A percentile compares a stretch with the other conserved stretches of the same genome.
phyloP scores from a whole-genome alignment of 2,329 filamentous ascomycete genomes.

The Huntiella abstrusa region DNA sequence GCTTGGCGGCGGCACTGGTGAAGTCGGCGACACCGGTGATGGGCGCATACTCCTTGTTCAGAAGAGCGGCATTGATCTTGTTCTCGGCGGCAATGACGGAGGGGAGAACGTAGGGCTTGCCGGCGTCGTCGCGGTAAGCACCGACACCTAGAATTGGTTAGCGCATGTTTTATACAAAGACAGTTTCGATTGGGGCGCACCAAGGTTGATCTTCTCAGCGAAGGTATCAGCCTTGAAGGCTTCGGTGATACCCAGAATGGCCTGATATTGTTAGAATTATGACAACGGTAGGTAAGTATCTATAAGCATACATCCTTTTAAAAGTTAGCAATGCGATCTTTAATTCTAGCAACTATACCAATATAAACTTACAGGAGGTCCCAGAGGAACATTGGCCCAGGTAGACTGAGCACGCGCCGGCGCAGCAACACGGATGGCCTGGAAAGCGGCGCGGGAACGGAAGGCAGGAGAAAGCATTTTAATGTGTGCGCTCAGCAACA shows the following conservation, averaged over 20 bases:
- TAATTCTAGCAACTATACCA: not conserved
- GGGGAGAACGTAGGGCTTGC: slow-evolving; percentile 93
- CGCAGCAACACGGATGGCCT: slow-evolving; percentile 22
- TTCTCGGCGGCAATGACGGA: slow-evolving; percentile 80
- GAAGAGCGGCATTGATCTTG: slow-evolving; percentile 54
- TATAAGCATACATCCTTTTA: slow-evolving; percentile 9
- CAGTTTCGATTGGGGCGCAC: slow-evolving; percentile 25
- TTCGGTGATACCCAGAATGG: slow-evolving; percentile 87
- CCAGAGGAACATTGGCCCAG: slow-evolving; percentile 82
- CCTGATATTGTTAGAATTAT: slow-evolving; percentile 26
- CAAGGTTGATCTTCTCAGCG: slow-evolving; percentile 93
- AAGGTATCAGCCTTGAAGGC: slow-evolving; percentile 96
- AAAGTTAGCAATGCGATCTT: slow-evolving; percentile 4
- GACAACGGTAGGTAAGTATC: not conserved
- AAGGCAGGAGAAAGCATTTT: slow-evolving; percentile 28
- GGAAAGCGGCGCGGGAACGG: slow-evolving; percentile 24
- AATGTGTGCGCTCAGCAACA: slow-evolving; percentile 5
- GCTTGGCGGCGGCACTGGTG: slow-evolving; percentile 73
- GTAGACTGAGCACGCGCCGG: slow-evolving; percentile 47
- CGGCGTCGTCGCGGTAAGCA: slow-evolving; percentile 93
- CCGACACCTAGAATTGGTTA: slow-evolving; percentile 49
- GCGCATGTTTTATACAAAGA: not conserved
- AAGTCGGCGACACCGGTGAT: slow-evolving; percentile 93
- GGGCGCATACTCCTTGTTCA: slow-evolving; percentile 96
- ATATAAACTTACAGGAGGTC: slow-evolving; percentile 59